These are phyloP conservation scores for Phaeosphaeriaceae sp. DNA, from an alignment of 2,329 filamentous ascomycete species.

Conservation along the genomic window DNA sequence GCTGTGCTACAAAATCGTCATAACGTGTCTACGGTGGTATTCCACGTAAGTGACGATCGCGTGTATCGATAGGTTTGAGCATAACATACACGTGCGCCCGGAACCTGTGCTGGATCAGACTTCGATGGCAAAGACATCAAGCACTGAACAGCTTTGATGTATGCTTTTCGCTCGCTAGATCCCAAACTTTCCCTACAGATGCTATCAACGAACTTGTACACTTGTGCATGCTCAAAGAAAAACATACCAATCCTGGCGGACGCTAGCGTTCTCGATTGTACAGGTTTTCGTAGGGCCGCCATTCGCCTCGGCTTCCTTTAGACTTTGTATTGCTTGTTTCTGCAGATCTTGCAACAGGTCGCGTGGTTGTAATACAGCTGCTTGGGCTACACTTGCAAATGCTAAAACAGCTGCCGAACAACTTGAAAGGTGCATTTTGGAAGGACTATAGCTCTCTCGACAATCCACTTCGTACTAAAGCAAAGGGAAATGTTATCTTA, in stretches of 20 bases:
- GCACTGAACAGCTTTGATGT: constrained; percentile 28
- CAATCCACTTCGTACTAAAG: neutral
- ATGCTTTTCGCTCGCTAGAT: constrained; percentile 22
- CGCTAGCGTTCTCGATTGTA: constrained; percentile 12
- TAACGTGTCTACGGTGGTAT: constrained; percentile 21
- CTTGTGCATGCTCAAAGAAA: neutral
- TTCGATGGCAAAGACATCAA: constrained; percentile 20
- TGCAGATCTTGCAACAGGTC: constrained; percentile 20
- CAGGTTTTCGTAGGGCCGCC: constrained; percentile 11
- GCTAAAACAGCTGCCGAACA: constrained; percentile 6
- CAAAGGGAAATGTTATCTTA: neutral
- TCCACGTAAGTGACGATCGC: neutral
- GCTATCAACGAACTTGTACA: constrained; percentile 1
- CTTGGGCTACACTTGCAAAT: constrained; percentile 11
- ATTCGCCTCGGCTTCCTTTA: constrained; percentile 13
- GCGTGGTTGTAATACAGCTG: constrained; percentile 11
- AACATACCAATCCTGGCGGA: constrained; percentile 22
- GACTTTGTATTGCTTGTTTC: constrained; percentile 13
- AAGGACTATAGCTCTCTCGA: neutral
- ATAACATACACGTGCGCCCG: constrained; percentile 18
- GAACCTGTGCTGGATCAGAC: constrained; percentile 14
- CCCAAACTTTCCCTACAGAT: neutral
- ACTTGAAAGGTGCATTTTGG: constrained; percentile 10
- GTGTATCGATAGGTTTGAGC: neutral
- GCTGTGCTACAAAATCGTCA: constrained; percentile 35